Percentiles rank a stretch among this genome's conserved stretches.
Evolutionary conservation across 192 early-diverging fungal genomes (phyloP).

Genomic region (Coemansia sp.): DNA sequence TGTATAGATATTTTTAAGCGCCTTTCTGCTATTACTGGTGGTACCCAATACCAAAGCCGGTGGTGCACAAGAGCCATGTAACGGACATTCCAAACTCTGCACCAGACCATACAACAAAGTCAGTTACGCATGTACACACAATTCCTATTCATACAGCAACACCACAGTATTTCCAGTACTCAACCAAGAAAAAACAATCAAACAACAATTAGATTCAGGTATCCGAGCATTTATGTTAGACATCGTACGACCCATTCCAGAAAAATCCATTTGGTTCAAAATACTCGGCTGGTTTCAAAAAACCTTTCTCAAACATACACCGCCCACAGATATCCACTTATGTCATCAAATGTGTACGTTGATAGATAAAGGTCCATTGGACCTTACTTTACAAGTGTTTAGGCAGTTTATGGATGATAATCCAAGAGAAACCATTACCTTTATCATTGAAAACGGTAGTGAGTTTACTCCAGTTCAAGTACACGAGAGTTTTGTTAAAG

Average conservation of each 20-base stretch:
- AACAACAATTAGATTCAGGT: constrained; percentile 69
- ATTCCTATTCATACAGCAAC: constrained; percentile 59
- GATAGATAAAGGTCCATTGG: constrained; percentile 60
- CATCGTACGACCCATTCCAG: constrained; percentile 22
- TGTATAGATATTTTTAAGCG: too few species aligned
- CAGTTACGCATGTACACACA: constrained; percentile 70
- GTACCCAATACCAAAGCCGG: too few species aligned
- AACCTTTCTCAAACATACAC: not conserved
- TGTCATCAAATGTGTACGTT: constrained; percentile 67
- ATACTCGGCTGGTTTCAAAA: not conserved
- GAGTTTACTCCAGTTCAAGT: constrained; percentile 51
- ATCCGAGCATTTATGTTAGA: constrained; percentile 73
- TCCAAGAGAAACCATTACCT: constrained; percentile 70
- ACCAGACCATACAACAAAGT: constrained; percentile 59
- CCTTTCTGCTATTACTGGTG: not conserved
- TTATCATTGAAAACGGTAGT: constrained; percentile 69
- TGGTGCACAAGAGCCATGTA: constrained; percentile 43
- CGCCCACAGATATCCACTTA: constrained; percentile 44
- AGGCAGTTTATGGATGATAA: constrained; percentile 61
- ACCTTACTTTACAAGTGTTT: constrained; percentile 52
- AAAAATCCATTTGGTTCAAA: not conserved
- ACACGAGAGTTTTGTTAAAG: constrained; percentile 50
- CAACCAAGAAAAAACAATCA: constrained; percentile 63
- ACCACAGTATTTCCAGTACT: constrained; percentile 34
- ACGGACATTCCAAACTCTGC: constrained; percentile 65